Evolutionary conservation across 345 rosid genomes (phyloP).

Genomic region (Sonneratia caseolaris): DNA sequence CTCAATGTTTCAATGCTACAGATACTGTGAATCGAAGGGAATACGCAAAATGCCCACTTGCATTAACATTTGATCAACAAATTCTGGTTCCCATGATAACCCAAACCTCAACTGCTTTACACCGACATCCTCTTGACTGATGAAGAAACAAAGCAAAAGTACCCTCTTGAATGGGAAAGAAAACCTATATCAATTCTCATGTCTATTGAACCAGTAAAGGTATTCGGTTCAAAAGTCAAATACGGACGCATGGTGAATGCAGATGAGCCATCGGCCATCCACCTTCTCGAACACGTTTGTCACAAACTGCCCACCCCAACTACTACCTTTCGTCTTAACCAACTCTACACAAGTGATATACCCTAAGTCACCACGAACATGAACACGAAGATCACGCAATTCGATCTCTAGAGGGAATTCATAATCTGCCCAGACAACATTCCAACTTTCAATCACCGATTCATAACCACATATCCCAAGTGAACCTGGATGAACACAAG

Average conservation of each 20-base stretch:
- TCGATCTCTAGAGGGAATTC: constrained; percentile 76
- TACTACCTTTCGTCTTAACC: constrained; percentile 77
- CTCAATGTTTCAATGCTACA: too few species aligned
- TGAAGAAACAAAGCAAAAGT: too few species aligned
- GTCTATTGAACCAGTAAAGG: constrained; percentile 19
- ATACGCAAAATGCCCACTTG: too few species aligned
- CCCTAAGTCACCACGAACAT: constrained; percentile 69
- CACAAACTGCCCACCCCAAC: constrained; percentile 94
- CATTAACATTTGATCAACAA: too few species aligned
- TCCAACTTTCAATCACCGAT: constrained; percentile 88
- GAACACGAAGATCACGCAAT: constrained; percentile 53
- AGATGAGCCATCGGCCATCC: constrained; percentile 63
- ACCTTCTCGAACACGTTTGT: constrained; percentile 81
- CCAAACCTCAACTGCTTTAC: too few species aligned
- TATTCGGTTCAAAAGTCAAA: constrained; percentile 52
- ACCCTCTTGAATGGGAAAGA: too few species aligned
- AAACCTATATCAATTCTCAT: too few species aligned
- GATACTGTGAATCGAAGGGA: too few species aligned
- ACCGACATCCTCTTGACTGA: too few species aligned
- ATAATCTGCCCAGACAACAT: constrained; percentile 78
- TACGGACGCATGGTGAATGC: constrained; percentile 88
- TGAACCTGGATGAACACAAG: constrained; percentile 86
- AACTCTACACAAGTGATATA: constrained; percentile 75
- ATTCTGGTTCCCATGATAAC: too few species aligned
- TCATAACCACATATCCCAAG: constrained; percentile 74